Evolutionary conservation across 2,329 filamentous ascomycete species (phyloP), one percentile per base, ranked within the genome.

Genomic region (Grosmannia huntii): DNA sequence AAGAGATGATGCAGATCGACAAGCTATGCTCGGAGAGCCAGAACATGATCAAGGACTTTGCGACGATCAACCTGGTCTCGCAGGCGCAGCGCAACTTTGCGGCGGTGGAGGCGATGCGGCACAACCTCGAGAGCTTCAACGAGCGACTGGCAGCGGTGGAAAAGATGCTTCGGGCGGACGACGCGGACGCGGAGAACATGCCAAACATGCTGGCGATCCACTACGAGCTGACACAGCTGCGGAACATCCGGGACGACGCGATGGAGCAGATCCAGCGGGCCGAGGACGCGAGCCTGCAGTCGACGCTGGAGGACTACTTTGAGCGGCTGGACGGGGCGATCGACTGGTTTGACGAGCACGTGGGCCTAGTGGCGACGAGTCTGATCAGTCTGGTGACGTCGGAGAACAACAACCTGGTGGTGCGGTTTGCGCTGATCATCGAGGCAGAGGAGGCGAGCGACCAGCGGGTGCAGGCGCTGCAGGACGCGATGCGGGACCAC

Each of bases 1-100:
- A 97, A 64, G 94, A 99, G 75, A 94, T 99, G 83, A 90, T 95
- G 78, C 95, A 92, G 74, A 97, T 99, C 67, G 94, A 99, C 76
- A 90, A 89, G 74, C 82, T 99, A 63, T 99, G 94, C 75, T 90
- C 91, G 62, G 95, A 99, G 73, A 91, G 91, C 57, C 92, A 97
- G 76, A 90, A 89, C 69, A 96, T 96, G 84, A 96, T 99, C 67
- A 85, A 88, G 68, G 94, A 99, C 76, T 97, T 99, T 72, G 86
- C 87, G 41, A 89, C 90, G 68, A 94, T 95, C 77, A 94, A 95
- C 70, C 76, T 89, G 61, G 88, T 95, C 57, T 92, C 92, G 58
- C 89, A 96, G 72, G 94, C 95, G 64, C 94, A 99, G 73, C 83
- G 92, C 63, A 96, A 99, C 74, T 99, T 99, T 69, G 89, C 88